Conservation (phyloP, 2,329 filamentous ascomycete genomes). For the Colletotrichum tanaceti region DNA sequence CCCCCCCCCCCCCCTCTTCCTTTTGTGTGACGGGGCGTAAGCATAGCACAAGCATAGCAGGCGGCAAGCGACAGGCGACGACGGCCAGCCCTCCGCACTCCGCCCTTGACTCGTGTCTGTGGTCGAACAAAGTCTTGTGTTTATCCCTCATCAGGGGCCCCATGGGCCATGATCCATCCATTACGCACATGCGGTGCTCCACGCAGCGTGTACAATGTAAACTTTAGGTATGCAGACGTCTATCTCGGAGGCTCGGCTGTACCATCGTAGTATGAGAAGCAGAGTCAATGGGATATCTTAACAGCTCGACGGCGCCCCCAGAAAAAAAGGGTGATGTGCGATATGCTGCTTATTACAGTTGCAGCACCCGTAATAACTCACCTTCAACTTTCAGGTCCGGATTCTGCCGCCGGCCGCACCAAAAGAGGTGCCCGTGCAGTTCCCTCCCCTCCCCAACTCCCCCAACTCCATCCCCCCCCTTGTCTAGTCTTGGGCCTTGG, state of each 20-base stretch:
- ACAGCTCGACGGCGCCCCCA: too few species aligned
- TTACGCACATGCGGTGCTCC: conserved; percentile 2
- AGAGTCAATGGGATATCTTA: background rate
- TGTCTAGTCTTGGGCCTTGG: too few species aligned
- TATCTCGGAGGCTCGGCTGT: background rate
- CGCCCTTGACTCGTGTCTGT: conserved; percentile 33
- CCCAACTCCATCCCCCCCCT: too few species aligned
- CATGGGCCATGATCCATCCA: background rate
- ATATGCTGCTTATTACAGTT: background rate
- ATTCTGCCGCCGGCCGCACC: background rate
- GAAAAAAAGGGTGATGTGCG: too few species aligned
- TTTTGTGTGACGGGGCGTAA: conserved; percentile 12
- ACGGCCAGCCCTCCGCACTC: background rate
- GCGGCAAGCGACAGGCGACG: background rate
- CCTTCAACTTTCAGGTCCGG: background rate
- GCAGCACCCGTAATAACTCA: background rate
- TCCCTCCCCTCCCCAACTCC: too few species aligned
- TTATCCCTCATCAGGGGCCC: conserved; percentile 13
- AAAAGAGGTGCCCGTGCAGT: too few species aligned
- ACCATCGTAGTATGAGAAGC: too few species aligned
- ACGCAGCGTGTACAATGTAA: background rate
- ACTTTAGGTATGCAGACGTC: too few species aligned
- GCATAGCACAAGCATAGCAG: background rate
- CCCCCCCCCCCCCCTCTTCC: too few species aligned
- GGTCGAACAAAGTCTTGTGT: background rate